These are phyloP conservation scores for Pseudogymnoascus sp. DNA, from an alignment of 2,329 filamentous ascomycete species.

Conservation along the genomic window DNA sequence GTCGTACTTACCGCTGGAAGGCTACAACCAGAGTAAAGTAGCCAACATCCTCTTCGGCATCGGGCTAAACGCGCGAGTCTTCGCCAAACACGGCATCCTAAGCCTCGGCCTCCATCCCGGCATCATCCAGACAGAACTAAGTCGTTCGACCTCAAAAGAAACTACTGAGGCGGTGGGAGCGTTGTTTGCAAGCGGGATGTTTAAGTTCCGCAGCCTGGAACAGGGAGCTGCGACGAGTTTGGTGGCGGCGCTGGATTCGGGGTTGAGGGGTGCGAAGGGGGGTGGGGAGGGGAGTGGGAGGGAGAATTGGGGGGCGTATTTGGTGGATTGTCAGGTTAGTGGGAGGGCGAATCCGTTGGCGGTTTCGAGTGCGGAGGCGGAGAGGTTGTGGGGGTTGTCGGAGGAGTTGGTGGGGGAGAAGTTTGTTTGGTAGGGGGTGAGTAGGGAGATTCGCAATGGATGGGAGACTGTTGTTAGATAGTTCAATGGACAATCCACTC, in stretches of 20 bases:
- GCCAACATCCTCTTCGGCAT: conserved; percentile 30
- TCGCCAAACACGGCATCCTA: conserved; percentile 7
- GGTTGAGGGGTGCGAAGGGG: no score
- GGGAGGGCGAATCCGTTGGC: conserved; percentile 18
- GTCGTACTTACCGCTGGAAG: conserved; percentile 27
- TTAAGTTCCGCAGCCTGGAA: conserved; percentile 15
- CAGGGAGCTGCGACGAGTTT: conserved; percentile 27
- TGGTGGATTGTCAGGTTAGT: conserved; percentile 28
- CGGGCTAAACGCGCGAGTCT: conserved; percentile 23
- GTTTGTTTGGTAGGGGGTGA: conserved; percentile 27
- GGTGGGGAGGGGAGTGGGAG: conserved; percentile 11
- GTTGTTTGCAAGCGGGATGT: not conserved
- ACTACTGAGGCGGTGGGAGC: conserved; percentile 24
- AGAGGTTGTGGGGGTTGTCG: conserved; percentile 38
- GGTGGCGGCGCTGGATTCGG: conserved; percentile 30
- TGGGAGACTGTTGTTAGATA: not conserved
- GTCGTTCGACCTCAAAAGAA: conserved; percentile 13
- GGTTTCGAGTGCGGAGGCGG: conserved; percentile 28
- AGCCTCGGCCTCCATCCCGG: conserved; percentile 12
- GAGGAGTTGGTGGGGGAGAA: conserved; percentile 37
- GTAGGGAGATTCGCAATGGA: not conserved
- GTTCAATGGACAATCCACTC: not conserved
- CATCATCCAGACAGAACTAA: conserved; percentile 24
- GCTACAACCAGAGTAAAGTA: conserved; percentile 30
- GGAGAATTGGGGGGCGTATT: conserved; percentile 27